Evolutionary conservation across 371 early-diverging fungal genomes (phyloP), one percentile per base, ranked within the genome.

Genomic region (Capillidium heterosporum): DNA sequence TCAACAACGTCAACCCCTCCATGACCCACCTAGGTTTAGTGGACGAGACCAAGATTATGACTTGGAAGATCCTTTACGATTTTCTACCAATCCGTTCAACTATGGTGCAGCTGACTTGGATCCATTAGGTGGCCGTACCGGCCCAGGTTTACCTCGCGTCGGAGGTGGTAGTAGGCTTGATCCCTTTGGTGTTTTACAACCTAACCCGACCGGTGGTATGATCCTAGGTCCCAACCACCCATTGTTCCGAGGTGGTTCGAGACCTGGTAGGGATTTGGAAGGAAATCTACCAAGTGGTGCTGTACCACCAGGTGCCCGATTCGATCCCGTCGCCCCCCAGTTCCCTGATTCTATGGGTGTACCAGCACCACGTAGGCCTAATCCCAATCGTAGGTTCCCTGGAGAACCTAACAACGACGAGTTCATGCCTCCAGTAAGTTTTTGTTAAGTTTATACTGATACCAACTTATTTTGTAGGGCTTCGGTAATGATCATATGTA

Each of bases 231-330:
- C 93, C 0, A 73, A 73, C 43, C 93, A 92, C 69, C 90, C 91
- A 41, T 82, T 89, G 74, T 92, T 90, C 64, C 69, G 77, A 4
- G 27, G 27, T 19, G 53, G 53, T 13, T 7, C 10, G 5, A 28
- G 50, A 13, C 50, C 50, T 17, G 15, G 39, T 10, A n/a, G n/a
- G n/a, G n/a, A n/a, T n/a, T n/a, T n/a, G n/a, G n/a, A n/a, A n/a
- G 35, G 7, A 4, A 35, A 35, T 35, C 47, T 65, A 10, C 77
- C 76, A 41, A 69, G 75, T 57, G 85, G 81, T 13, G 74, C 87
- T 28, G 89, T 88, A 2, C 94, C 94, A 1, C 85, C 87, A 13
- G 90, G 90, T 8, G 94, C 94, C 2, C 75, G 91, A 11, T 93
- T 88, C 66, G 91, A 93, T 62, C 94, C 91, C 0, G 87, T 91